Percentiles rank a stretch among this genome's conserved stretches.
These are phyloP conservation scores for Saccharum spontaneum DNA, from an alignment of 176 grass and related monocot genomes.

Conservation along the genomic window DNA sequence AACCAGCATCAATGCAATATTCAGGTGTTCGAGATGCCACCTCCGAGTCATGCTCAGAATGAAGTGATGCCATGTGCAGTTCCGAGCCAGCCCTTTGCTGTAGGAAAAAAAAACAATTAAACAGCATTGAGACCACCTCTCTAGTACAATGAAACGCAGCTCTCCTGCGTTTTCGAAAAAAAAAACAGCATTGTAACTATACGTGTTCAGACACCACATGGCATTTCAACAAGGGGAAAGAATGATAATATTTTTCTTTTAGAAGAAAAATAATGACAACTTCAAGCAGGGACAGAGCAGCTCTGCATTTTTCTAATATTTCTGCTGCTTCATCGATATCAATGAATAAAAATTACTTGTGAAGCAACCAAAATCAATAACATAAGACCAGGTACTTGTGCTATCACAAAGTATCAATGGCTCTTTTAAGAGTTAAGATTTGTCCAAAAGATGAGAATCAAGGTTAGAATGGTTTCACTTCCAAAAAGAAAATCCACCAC, in stretches of 20 bases:
- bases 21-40: conserved; percentile 44
- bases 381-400: neutral
- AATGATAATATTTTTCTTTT: neutral
- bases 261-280: neutral
- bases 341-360: neutral
- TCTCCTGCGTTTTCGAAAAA: neutral
- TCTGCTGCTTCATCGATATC: neutral
- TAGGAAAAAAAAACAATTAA: neutral
- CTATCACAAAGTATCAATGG: neutral
- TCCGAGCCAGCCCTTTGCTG: conserved; percentile 69
- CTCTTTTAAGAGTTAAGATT: neutral
- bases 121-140: neutral
- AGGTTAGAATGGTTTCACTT: neutral
- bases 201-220: neutral
- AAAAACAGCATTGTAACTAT: neutral
- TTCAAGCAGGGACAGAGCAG: neutral
- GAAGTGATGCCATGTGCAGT: conserved; percentile 31
- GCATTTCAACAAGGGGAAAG: neutral
- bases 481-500: neutral
- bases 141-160: neutral
- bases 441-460: neutral
- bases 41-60: conserved; percentile 46
- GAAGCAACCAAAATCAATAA: neutral
- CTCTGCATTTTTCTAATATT: neutral
- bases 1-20: conserved; percentile 79